A percentile compares a stretch with the other conserved stretches of the same genome.
phyloP scores from a whole-genome alignment of 495 filamentous ascomycete genomes.

The Lasiosphaeria hispida region DNA sequence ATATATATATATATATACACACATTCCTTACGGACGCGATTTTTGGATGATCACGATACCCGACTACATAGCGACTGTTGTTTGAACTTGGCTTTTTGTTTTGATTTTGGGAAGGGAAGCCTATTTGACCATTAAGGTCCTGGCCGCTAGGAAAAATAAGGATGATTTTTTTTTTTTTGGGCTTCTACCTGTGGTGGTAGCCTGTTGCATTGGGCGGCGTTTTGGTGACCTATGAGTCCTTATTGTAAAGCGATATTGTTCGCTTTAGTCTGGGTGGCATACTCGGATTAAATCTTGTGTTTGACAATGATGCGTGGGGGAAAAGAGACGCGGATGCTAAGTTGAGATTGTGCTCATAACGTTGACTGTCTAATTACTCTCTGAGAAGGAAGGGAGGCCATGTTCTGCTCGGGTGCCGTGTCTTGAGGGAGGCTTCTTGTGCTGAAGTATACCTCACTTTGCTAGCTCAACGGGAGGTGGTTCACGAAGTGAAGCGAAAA shows the following conservation, averaged over 20 bases:
- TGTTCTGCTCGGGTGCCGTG: neutral
- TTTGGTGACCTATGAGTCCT: neutral
- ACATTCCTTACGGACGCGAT: slow-evolving; percentile 34
- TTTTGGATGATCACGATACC: slow-evolving; percentile 40
- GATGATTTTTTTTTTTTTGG: neutral
- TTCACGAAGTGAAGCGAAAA: neutral
- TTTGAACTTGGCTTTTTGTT: slow-evolving; percentile 23
- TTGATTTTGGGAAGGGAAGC: slow-evolving; percentile 1
- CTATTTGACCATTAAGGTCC: slow-evolving; percentile 4
- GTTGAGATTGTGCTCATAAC: neutral
- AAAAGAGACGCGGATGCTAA: neutral
- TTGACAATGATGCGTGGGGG: neutral
- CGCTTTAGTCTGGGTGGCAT: too few species aligned
- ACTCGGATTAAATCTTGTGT: neutral
- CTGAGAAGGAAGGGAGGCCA: neutral
- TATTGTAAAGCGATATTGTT: slow-evolving; percentile 1
- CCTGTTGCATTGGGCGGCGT: slow-evolving; percentile 25
- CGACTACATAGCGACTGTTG: slow-evolving; percentile 55
- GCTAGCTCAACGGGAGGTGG: too few species aligned
- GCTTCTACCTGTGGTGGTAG: slow-evolving; percentile 1
- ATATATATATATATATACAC: slow-evolving; percentile 39
- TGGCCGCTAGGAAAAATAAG: slow-evolving; percentile 2
- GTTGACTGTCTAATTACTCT: neutral
- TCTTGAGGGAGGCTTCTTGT: neutral
- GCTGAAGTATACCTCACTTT: too few species aligned